Base-by-base conservation (phyloP, 192 early-diverging fungal genomes). In the Endogone sp. region DNA sequence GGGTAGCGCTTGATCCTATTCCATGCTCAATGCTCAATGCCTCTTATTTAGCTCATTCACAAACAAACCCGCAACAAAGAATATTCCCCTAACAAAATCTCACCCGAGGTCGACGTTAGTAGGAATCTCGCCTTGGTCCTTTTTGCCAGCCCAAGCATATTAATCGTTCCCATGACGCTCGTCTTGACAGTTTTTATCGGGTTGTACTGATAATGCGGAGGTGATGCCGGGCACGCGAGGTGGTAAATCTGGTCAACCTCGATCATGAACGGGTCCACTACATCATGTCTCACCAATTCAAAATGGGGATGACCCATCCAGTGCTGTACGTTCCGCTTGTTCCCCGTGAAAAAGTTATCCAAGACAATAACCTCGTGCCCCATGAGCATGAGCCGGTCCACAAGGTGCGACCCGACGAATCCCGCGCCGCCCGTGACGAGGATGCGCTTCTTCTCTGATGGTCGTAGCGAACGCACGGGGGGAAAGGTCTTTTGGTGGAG, bases 171-270 rank as follows among this genome's bases (percentile, higher is more conserved):
- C 86, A 92, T 88, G 44, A 93, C 87, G 62, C 82, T 85, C 3
- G 93, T 94, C 74, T 94, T 94, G 60, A 94, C 85, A 0, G 93
- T 94, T 67, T 92, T 92, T 69, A 92, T 90, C 6, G 93, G 91
- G 62, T 94, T 92, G 76, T 91, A 86, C 62, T 94, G 93, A 72
- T 94, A 94, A 67, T 94, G 93, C 21, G 91, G 91, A 28, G 93
- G 93, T 0, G 91, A 93, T 3, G 93, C 93, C 2, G 93, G 93
- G 79, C 93, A 89, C 22, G 93, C 93, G n/a, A 94, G 77, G 72
- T 94, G 91, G 71, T 92, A 94, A 63, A 94, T 92, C 73, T 91
- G 87, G 66, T 93, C 90, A 3, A 93, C 90, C 70, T 94, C 93
- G 56, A 91, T 87, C 84, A 91, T 88, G 56, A 91, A 89, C 0